Evolutionary conservation across 352 stramenopile species (phyloP).

Genomic region (Globisporangium splendens): DNA sequence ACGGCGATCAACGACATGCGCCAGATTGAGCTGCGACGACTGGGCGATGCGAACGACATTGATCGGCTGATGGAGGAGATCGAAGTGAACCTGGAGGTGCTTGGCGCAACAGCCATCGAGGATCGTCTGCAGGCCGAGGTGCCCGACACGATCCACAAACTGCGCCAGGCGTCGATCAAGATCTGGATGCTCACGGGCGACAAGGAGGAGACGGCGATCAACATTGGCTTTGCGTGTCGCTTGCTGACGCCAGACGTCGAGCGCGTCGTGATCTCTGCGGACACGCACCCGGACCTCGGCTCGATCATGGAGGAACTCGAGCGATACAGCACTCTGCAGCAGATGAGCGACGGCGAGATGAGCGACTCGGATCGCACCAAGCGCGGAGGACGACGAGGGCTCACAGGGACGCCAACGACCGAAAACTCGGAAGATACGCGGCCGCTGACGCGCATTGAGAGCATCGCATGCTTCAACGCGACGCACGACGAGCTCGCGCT

Average conservation of each 20-base stretch:
- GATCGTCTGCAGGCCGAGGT: conserved; percentile 92
- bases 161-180: conserved; percentile 92
- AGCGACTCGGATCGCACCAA: conserved; percentile 4
- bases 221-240: conserved; percentile 93
- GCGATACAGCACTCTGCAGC: conserved; percentile 26
- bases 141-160: conserved; percentile 88
- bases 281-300: conserved; percentile 65
- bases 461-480: conserved; percentile 39
- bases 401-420: conserved; percentile 4
- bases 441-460: conserved; percentile 63
- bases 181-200: conserved; percentile 95
- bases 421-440: conserved; percentile 20
- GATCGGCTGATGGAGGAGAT: conserved; percentile 83
- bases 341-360: conserved; percentile 4
- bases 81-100: conserved; percentile 82
- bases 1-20: conserved; percentile 82
- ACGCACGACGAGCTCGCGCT: conserved; percentile 51
- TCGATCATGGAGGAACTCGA: conserved; percentile 66
- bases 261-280: conserved; percentile 73
- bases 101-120: conserved; percentile 93
- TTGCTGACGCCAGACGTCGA: conserved; percentile 92
- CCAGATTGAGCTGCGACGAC: conserved; percentile 75
- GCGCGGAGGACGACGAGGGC: conserved; percentile 4
- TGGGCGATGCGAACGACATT: conserved; percentile 76
- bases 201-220: conserved; percentile 95